These are phyloP conservation scores for Pyrenophora teres DNA, from an alignment of 2,329 filamentous ascomycete genomes.

Conservation along the genomic window DNA sequence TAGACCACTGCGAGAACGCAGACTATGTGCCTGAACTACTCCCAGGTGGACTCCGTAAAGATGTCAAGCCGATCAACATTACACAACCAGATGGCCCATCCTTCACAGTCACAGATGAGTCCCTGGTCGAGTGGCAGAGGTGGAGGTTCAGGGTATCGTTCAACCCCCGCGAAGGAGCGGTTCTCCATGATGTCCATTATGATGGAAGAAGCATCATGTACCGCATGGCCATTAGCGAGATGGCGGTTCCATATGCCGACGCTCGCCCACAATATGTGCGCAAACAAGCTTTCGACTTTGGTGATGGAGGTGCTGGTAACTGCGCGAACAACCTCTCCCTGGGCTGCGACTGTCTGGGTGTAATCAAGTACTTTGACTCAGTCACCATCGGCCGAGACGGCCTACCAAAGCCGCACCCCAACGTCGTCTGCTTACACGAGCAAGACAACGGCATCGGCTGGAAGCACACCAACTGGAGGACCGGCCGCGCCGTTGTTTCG, in stretches of 20 bases:
- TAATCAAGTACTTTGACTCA: constrained; percentile 68
- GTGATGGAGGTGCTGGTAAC: constrained; percentile 69
- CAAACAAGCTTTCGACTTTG: constrained; percentile 75
- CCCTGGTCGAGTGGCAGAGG: constrained; percentile 54
- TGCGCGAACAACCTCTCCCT: constrained; percentile 70
- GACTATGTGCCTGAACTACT: constrained; percentile 57
- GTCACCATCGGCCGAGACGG: constrained; percentile 61
- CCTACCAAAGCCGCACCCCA: constrained; percentile 58
- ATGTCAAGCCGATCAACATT: constrained; percentile 71
- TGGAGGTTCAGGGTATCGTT: constrained; percentile 51
- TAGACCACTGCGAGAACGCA: constrained; percentile 56
- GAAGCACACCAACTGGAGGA: constrained; percentile 61
- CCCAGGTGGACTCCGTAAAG: constrained; percentile 44
- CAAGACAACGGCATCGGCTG: constrained; percentile 67
- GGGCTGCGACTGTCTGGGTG: constrained; percentile 71
- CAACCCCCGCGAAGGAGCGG: constrained; percentile 61
- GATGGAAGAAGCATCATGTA: constrained; percentile 69
- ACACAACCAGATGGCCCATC: constrained; percentile 71
- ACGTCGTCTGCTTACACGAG: constrained; percentile 71
- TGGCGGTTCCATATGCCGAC: constrained; percentile 71
- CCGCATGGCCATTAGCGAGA: constrained; percentile 69
- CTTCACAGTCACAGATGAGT: constrained; percentile 60
- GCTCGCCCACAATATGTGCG: constrained; percentile 67
- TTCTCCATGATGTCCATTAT: constrained; percentile 73
- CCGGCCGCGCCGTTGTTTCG: constrained; percentile 64